A percentile compares a stretch with the other conserved stretches of the same genome.
phyloP scores from a whole-genome alignment of 768 basidiomycete genomes.

The Erythrobasidium yunnanense region DNA sequence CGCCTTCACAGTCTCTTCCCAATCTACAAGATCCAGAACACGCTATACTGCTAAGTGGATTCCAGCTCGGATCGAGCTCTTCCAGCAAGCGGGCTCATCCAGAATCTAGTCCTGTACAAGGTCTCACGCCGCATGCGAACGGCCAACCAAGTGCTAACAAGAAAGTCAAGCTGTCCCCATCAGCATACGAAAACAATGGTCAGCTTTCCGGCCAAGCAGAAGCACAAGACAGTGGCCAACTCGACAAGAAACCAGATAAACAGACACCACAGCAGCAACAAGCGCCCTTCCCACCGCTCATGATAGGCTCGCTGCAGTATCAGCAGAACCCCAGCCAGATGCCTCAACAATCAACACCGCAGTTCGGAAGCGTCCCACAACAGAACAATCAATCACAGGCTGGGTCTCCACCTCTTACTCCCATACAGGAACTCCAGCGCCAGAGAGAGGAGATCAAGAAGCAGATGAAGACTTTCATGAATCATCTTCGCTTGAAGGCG shows the following conservation, averaged over 20 bases:
- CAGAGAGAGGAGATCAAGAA: constrained; percentile 16
- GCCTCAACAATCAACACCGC: neutral
- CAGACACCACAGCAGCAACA: neutral
- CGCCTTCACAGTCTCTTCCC: constrained; percentile 10
- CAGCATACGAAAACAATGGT: neutral
- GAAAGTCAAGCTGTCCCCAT: neutral
- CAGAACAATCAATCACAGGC: neutral
- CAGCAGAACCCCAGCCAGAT: no score
- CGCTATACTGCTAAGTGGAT: constrained; percentile 20
- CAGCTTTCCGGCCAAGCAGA: no score
- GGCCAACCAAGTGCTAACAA: neutral
- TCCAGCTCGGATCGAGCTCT: constrained; percentile 5
- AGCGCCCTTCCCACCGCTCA: no score
- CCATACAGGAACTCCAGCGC: constrained; percentile 1
- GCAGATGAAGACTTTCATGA: constrained; percentile 24
- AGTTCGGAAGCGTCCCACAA: neutral
- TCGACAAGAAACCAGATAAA: neutral
- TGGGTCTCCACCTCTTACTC: neutral
- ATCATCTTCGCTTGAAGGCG: neutral
- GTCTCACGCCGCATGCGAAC: neutral
- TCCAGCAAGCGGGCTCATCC: neutral
- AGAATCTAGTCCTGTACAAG: neutral
- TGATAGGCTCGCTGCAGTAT: no score
- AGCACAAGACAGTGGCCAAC: no score
- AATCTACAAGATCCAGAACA: constrained; percentile 23